Percentiles rank a stretch among this genome's conserved stretches.
phyloP scores from a whole-genome alignment of 1,284 basidiomycete species.

The Ceratobasidium sp. region DNA sequence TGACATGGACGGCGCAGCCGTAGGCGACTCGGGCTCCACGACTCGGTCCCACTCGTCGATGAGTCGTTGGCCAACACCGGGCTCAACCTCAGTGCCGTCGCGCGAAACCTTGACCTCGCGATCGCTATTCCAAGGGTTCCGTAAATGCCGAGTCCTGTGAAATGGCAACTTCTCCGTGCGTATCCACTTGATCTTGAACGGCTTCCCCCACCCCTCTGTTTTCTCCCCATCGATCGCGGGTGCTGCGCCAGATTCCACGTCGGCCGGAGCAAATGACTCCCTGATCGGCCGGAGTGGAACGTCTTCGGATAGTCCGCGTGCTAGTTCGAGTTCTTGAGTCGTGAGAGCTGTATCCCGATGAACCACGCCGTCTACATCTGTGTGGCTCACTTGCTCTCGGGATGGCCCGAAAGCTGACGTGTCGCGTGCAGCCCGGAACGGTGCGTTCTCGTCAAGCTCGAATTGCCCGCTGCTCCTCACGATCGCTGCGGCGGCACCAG shows the following conservation, averaged over 20 bases:
- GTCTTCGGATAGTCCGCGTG: conserved; percentile 24
- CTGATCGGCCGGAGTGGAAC: not conserved
- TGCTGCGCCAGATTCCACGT: conserved; percentile 36
- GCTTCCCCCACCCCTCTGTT: conserved; percentile 69
- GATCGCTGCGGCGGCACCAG: conserved; percentile 19
- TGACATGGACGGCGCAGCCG: not conserved
- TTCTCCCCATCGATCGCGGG: conserved; percentile 54
- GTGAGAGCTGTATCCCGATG: conserved; percentile 53
- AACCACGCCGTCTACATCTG: conserved; percentile 53
- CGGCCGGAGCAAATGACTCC: conserved; percentile 19
- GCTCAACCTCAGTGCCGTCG: conserved; percentile 93
- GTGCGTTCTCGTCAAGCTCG: conserved; percentile 46
- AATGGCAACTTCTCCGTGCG: conserved; percentile 83
- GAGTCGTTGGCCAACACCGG: conserved; percentile 78
- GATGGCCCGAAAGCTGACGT: conserved; percentile 20
- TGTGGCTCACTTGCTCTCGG: conserved; percentile 34
- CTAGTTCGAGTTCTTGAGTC: conserved; percentile 38
- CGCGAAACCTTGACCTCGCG: conserved; percentile 92
- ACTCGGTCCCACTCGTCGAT: conserved; percentile 79
- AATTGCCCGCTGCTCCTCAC: conserved; percentile 3
- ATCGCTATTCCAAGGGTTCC: conserved; percentile 95
- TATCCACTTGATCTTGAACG: conserved; percentile 91
- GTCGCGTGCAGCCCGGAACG: conserved; percentile 39
- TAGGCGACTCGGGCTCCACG: conserved; percentile 21
- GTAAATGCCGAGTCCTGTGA: conserved; percentile 79